Evolutionary conservation across 2,329 filamentous ascomycete genomes (phyloP).

Genomic region (Ophiognomonia clavigignenti-juglandacearum): DNA sequence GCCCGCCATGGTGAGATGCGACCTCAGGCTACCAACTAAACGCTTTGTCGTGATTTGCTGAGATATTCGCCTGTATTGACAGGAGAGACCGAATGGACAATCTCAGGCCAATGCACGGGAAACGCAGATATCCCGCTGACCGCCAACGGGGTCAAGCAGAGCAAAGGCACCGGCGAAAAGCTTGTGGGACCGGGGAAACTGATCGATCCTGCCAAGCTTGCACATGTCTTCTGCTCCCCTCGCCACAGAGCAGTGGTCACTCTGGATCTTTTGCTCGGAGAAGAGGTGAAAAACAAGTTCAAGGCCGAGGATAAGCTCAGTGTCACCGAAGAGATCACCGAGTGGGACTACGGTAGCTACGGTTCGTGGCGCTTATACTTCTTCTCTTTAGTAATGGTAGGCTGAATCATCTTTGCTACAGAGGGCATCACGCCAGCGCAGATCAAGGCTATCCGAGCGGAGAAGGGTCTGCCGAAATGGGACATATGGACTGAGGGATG

Average conservation of each 20-base stretch:
- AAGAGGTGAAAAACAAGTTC: conserved; percentile 12
- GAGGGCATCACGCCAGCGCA: conserved; percentile 50
- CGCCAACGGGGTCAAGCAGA: conserved; percentile 35
- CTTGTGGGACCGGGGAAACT: conserved; percentile 46
- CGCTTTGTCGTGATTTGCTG: neutral
- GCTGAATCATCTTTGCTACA: neutral
- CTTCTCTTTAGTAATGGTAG: neutral
- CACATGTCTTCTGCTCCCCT: conserved; percentile 45
- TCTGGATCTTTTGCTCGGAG: conserved; percentile 38
- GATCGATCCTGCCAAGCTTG: conserved; percentile 43
- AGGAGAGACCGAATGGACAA: conserved; percentile 39
- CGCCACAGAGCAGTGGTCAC: conserved; percentile 42
- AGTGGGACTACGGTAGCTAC: conserved; percentile 62
- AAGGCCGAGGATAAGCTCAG: conserved; percentile 29
- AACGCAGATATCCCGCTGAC: conserved; percentile 38
- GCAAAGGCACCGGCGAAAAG: conserved; percentile 35
- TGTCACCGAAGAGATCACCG: conserved; percentile 46
- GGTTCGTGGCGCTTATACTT: neutral
- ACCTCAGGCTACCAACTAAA: neutral
- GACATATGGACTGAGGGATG: conserved; percentile 56
- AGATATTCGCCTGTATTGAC: neutral
- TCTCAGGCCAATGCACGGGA: conserved; percentile 40
- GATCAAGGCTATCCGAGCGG: conserved; percentile 41
- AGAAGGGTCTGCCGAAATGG: conserved; percentile 47
- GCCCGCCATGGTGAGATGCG: conserved; percentile 29